Evolutionary conservation across 2,329 filamentous ascomycete species (phyloP), one percentile per base, ranked within the genome.

Genomic region (Trichoderma atrobrunneum): DNA sequence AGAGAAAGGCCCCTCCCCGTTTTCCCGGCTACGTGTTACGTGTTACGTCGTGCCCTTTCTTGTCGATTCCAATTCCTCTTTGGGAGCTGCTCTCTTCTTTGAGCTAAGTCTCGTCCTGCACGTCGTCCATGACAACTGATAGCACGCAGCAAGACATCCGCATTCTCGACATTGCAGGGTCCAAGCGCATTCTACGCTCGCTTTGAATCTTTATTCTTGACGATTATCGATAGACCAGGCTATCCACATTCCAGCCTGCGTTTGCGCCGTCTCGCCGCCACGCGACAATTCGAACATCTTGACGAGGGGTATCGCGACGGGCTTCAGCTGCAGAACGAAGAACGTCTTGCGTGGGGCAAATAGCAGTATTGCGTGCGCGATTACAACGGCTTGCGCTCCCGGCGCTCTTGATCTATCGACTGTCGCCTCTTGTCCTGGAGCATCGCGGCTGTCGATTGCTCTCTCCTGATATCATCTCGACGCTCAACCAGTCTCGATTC

Each of bases 341-440:
- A 39, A 39, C 36, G 43, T 24, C 56, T 39, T 11, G n/a, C 63
- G 63, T 60, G 32, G 59, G n/a, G 30, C 34, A 64, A n/a, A 18
- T n/a, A 51, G n/a, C 51, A 36, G 34, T 16, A 26, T 51, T 60
- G 61, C 56, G 61, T 60, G 61, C 56, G 61, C 61, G n/a, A 26
- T 59, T 43, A 34, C 14, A 26, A 51, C 30, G 16, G n/a, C 48
- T 34, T 71, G 68, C 72, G 72, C 72, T 71, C 36, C 26, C 60
- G 32, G 60, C 54, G 57, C 66, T 59, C 69, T 71, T 71, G 72
- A 73, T 74, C 73, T 70, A 74, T 73, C 74, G 26, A 72, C 72
- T 72, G 76, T 75, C 75, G 63, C 75, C 43, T 78, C 77, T 75
- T 76, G 62, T 57, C 61, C 30, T 68, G 73, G 78, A 74, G 74